Base-by-base conservation (phyloP, 2,329 filamentous ascomycete species). In the Tricladium varicosporioides region DNA sequence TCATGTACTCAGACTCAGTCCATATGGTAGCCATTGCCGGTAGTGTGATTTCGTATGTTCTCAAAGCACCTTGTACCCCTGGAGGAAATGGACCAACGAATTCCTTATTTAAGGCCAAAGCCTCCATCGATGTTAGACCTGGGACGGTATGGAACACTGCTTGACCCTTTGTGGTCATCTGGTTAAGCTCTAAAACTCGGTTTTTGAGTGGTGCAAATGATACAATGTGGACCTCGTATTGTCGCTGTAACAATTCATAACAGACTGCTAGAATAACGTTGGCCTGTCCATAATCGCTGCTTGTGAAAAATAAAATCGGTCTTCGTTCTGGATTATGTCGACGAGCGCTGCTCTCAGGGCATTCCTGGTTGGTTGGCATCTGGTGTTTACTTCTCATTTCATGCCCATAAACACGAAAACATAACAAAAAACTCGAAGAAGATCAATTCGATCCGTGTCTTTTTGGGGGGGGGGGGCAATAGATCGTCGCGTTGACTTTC, bases 181-280 rank as follows among this genome's bases (percentile, higher is more conserved):
- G 50, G 43, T 63, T 66, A 22, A 68, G 59, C 8, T 61, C 60
- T 0, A 57, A 33, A 5, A 75, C 66, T 1, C 70, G 69, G 4
- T 62, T 44, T 15, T 72, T 67, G 1, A 79, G 65, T 2, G 67
- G 65, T 0, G 63, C 56, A 57, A 76, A 79, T 0, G 78, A 78
- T 2, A 72, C 76, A 22, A 80, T 69, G 56, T 80, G 77, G 5
- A 80, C 64, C 33, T 76, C 70, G 27, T 75, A 69, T 13, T 73
- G 69, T 5, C 70, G 65, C 3, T 67, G 63, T 1, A 76, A 60
- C 0, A 79, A 67, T 27, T 76, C 76, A 36, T 75, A 69, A 3
- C 69, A 69, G 0, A 74, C 71, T 5, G 77, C 77, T 5, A 80
- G 59, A 36, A 77, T 70, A 19, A 79, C 73, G 61, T 78, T 80